Base-by-base conservation (phyloP, 2,329 filamentous ascomycete species). In the Cytospora leucostoma region DNA sequence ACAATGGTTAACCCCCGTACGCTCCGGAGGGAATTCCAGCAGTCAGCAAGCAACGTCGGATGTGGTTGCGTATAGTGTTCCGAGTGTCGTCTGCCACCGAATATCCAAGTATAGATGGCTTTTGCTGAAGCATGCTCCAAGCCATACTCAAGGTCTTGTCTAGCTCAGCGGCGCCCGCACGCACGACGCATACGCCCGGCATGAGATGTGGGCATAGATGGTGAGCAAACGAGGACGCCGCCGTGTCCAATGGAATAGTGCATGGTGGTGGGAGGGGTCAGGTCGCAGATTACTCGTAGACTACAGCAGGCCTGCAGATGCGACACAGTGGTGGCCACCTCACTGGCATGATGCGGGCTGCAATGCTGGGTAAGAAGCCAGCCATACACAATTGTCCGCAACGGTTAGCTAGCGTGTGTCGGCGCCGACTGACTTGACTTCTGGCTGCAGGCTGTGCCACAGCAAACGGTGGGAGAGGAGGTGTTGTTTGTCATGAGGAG, bases 281-380 rank as follows among this genome's bases (percentile, higher is more conserved):
- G 55, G 56, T n/a, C 44, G 44, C 44, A 21, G n/a, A 33, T 27
- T 35, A 40, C 37, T 37, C 50, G 37, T 38, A 13, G 58, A 49
- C 61, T 60, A 60, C 61, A 47, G 61, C 61, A 56, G 56, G 49
- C 56, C 56, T 60, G 61, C 61, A 60, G 56, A 38, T 27, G 19
- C 49, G 56, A 59, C 51, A 56, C 56, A 54, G 64, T 57, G 35
- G 58, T 53, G 32, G 52, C 56, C 40, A 37, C 50, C 57, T 55
- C 52, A 52, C 52, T 49, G 52, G 35, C 61, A 63, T 59, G 34
- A 40, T 60, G 40, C 57, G 51, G 34, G 56, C 62, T 54, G 61
- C 47, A 27, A 47, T 47, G 35, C 27, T 53, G 44, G 50, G 27
- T 27, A 37, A 37, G 44, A 38, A 61, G 38, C 58, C 34, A 38